Evolutionary conservation across 2,329 filamentous ascomycete species (phyloP).

Genomic region (Trichophyton mentagrophytes): DNA sequence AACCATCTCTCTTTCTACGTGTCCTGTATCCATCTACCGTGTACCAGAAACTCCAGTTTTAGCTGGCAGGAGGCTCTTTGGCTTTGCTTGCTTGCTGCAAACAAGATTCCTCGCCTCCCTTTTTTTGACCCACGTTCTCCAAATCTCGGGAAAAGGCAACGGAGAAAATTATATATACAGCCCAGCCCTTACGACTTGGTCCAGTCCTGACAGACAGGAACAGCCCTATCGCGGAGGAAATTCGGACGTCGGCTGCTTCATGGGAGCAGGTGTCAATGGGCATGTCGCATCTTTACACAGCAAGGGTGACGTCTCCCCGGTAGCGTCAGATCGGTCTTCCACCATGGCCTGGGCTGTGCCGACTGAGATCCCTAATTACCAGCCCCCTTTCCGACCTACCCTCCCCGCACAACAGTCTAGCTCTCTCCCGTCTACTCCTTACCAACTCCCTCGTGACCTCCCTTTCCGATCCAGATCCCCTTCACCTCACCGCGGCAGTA

Average conservation of each 20-base stretch:
- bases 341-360: conserved; percentile 31
- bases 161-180: not conserved
- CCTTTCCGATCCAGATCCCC: conserved; percentile 61
- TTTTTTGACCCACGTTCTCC: not conserved
- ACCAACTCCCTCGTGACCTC: conserved; percentile 74
- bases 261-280: conserved; percentile 32
- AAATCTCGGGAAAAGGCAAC: not conserved
- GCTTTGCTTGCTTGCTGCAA: not conserved
- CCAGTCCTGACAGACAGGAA: not conserved
- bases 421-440: conserved; percentile 86
- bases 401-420: conserved; percentile 58
- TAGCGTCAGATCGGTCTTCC: conserved; percentile 28
- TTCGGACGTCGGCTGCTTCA: conserved; percentile 22
- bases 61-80: not conserved
- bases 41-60: not conserved
- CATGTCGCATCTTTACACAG: conserved; percentile 28
- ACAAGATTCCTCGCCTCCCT: not conserved
- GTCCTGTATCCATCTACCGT: not conserved
- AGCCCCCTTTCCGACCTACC: conserved; percentile 35
- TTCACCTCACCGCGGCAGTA: conserved; percentile 63
- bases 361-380: conserved; percentile 20
- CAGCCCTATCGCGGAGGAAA: not conserved
- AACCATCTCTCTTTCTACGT: not conserved
- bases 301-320: conserved; percentile 31
- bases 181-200: not conserved